Evolutionary conservation across 2,329 filamentous ascomycete species (phyloP).

Genomic region (Trichoderma koningiopsis): DNA sequence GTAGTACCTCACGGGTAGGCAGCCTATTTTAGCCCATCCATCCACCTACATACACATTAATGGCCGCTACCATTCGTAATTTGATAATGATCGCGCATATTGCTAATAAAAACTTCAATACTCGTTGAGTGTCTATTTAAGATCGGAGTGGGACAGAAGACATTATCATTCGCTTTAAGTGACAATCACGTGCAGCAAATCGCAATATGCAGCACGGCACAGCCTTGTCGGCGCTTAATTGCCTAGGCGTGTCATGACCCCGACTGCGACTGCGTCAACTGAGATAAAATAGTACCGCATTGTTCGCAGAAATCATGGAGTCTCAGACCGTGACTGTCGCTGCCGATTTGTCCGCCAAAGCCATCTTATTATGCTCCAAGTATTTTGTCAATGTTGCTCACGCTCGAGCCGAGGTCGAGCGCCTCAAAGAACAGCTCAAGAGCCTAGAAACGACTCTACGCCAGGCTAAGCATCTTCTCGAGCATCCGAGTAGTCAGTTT

Average conservation of each 20-base stretch:
- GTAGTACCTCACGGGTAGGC: too few relatives aligned
- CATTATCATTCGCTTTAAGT: background rate
- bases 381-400: background rate
- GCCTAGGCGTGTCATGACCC: background rate
- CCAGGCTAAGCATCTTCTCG: background rate
- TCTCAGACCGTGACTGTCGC: background rate
- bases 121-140: too few relatives aligned
- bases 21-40: too few relatives aligned
- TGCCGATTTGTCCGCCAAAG: background rate
- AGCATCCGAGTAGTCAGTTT: background rate
- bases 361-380: background rate
- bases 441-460: background rate
- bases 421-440: background rate
- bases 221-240: background rate
- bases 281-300: background rate
- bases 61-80: too few relatives aligned
- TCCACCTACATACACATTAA: too few relatives aligned
- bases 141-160: too few relatives aligned
- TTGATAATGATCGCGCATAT: too few relatives aligned
- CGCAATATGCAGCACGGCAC: background rate
- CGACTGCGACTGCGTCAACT: background rate
- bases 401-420: background rate
- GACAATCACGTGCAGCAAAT: background rate
- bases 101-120: too few relatives aligned
- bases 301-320: background rate